Percentiles rank a stretch among this genome's conserved stretches.
Evolutionary conservation across 108 stramenopile genomes (phyloP).

Genomic region (Cyclostephanos tholiformis): DNA sequence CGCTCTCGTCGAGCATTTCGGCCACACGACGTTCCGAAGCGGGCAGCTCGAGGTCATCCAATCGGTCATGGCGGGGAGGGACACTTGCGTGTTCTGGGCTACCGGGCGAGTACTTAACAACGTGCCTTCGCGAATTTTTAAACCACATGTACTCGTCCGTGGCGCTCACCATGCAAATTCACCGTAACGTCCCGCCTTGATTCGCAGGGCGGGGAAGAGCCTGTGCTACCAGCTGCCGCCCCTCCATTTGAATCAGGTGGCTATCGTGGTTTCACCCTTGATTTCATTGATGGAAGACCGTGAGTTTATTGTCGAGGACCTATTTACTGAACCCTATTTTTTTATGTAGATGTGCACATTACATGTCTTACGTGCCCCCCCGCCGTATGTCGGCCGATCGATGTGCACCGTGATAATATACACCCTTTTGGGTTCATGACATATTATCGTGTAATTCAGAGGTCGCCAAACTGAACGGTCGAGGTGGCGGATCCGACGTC

Average conservation of each 20-base stretch:
- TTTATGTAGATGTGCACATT: too few species aligned
- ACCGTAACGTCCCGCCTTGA: neutral
- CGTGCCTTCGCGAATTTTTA: neutral
- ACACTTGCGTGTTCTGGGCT: slow-evolving; percentile 92
- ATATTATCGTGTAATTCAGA: slow-evolving; percentile 11
- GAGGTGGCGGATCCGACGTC: slow-evolving; percentile 15
- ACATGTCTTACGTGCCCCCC: too few species aligned
- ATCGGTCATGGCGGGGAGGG: slow-evolving; percentile 43
- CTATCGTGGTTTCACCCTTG: slow-evolving; percentile 71
- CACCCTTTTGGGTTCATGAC: neutral
- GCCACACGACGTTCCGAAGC: slow-evolving; percentile 41
- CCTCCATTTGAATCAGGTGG: slow-evolving; percentile 53
- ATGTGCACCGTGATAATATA: neutral
- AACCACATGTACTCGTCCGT: neutral
- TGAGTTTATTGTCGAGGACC: slow-evolving; percentile 24
- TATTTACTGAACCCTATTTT: too few species aligned
- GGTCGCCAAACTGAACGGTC: slow-evolving; percentile 71
- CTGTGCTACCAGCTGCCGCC: slow-evolving; percentile 92
- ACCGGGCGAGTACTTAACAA: slow-evolving; percentile 61
- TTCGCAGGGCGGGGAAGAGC: slow-evolving; percentile 70
- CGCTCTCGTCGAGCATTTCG: slow-evolving; percentile 48
- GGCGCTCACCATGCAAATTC: neutral
- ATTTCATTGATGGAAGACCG: slow-evolving; percentile 95
- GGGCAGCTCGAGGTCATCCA: slow-evolving; percentile 43
- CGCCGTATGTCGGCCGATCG: too few species aligned